Evolutionary conservation across 805 yeast species (phyloP).

Genomic region (Kuraishia floccosa): DNA sequence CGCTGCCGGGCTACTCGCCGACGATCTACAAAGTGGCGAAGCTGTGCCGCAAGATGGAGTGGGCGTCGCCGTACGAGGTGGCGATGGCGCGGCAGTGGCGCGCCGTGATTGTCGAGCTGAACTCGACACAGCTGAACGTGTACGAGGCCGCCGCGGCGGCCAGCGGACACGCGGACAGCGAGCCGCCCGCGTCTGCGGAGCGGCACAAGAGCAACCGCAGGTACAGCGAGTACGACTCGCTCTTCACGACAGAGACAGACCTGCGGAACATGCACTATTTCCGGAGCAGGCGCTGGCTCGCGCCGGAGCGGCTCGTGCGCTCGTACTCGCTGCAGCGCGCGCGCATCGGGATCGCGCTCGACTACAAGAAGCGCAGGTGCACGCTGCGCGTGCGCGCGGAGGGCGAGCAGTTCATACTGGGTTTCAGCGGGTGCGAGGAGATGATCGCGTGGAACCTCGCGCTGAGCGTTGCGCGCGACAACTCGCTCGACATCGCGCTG

Average conservation of each 20-base stretch:
- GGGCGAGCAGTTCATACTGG: constrained; percentile 67
- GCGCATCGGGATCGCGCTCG: constrained; percentile 74
- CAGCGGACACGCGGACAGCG: not conserved
- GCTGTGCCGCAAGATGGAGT: constrained; percentile 58
- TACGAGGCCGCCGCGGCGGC: too few relatives aligned
- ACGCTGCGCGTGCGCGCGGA: constrained; percentile 73
- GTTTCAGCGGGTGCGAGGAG: constrained; percentile 48
- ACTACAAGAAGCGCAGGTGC: constrained; percentile 60
- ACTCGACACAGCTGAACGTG: constrained; percentile 78
- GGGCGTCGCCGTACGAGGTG: constrained; percentile 67
- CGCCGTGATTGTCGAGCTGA: constrained; percentile 55
- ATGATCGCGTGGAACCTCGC: constrained; percentile 74
- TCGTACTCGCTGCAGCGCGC: constrained; percentile 80
- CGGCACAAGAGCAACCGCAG: constrained; percentile 12
- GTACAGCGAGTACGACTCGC: constrained; percentile 10
- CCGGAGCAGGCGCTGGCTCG: constrained; percentile 14
- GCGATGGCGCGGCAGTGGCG: constrained; percentile 65
- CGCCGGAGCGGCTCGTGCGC: constrained; percentile 29
- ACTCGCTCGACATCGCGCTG: constrained; percentile 63
- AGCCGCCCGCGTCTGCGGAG: not conserved
- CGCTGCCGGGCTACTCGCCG: constrained; percentile 56
- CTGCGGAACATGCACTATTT: constrained; percentile 11
- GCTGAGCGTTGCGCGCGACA: constrained; percentile 64
- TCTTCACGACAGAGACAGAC: constrained; percentile 16
- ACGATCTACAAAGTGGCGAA: constrained; percentile 50